Evolutionary conservation across 164 flowering plant species (phyloP).

Genomic region (Cinnamomum micranthum): DNA sequence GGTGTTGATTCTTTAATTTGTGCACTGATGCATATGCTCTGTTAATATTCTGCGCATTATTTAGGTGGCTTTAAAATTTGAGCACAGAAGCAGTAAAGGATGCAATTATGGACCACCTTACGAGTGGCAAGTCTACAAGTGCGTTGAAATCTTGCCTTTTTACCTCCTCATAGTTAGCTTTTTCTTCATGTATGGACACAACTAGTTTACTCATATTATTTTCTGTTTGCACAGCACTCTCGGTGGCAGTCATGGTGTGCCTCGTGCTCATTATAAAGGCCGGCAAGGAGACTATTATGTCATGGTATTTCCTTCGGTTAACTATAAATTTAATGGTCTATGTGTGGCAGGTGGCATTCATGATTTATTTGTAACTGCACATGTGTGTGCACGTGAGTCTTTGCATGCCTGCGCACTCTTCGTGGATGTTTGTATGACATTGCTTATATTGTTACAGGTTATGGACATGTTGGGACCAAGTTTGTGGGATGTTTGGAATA

Average conservation of each 20-base stretch:
- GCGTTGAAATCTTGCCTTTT: constrained; percentile 12
- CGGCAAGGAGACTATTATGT: constrained; percentile 79
- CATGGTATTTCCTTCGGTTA: constrained; percentile 45
- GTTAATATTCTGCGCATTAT: neutral
- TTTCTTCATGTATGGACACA: neutral
- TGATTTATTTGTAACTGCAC: neutral
- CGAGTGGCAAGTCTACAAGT: constrained; percentile 93
- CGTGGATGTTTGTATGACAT: neutral
- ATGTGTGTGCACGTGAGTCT: neutral
- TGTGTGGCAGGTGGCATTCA: neutral
- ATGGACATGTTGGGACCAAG: constrained; percentile 99
- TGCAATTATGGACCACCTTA: constrained; percentile 85
- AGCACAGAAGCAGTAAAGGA: constrained; percentile 86
- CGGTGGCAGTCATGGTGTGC: constrained; percentile 91
- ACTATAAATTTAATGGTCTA: neutral
- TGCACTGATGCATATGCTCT: neutral
- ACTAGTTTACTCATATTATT: neutral
- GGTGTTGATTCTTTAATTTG: neutral
- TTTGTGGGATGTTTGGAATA: constrained; percentile 97
- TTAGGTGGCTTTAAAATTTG: constrained; percentile 83
- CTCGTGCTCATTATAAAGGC: constrained; percentile 79
- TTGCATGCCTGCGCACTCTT: neutral
- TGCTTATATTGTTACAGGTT: constrained; percentile 43
- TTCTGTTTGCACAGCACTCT: constrained; percentile 47
- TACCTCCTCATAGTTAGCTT: neutral